Evolutionary conservation across 139 green algal species (phyloP), one percentile per base, ranked within the genome.

Genomic region (Coelastrella sp.): DNA sequence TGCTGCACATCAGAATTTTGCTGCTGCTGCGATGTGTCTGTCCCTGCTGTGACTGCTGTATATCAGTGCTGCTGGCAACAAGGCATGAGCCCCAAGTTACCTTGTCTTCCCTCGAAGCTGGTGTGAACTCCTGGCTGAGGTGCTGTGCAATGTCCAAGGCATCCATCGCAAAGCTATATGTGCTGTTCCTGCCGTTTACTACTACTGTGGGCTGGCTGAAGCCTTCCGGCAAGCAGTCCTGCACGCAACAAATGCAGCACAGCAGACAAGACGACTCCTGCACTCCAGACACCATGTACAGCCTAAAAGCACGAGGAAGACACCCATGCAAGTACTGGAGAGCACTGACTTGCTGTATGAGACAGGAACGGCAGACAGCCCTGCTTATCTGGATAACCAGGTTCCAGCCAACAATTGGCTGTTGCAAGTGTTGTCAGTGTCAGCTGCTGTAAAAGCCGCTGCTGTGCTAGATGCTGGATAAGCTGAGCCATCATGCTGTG

Each of bases 121-220:
- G 85, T 11, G 84, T 11, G 64, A 80, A 90, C n/a, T 90, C 85
- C n/a, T 73, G 14, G 17, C 14, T 14, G 19, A 73, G 78, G 54
- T 75, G 79, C 4, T 60, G 16, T 20, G 78, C 66, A 81, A 87
- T 73, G 20, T 66, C 78, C 54, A 90, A 60, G 13, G 85, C 85
- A 58, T 90, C 85, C 23, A 83, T 61, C 4, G 85, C 73, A 90
- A 90, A 90, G 74, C 74, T 90, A 58, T 84, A 90, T 22, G 64
- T 90, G 85, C 22, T 17, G 73, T 13, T 47, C 23, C 58, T 65
- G 85, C 57, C 57, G 14, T 74, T 65, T 3, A 90, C 84, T 8
- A 83, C 59, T 7, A 90, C 68, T 22, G 65, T 80, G 5, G 83
- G 68, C 3, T 64, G 23, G 61, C n/a, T 73, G 59, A 73, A 80